phyloP scores from a whole-genome alignment of 352 stramenopile species.

The Pythium dissimile region DNA sequence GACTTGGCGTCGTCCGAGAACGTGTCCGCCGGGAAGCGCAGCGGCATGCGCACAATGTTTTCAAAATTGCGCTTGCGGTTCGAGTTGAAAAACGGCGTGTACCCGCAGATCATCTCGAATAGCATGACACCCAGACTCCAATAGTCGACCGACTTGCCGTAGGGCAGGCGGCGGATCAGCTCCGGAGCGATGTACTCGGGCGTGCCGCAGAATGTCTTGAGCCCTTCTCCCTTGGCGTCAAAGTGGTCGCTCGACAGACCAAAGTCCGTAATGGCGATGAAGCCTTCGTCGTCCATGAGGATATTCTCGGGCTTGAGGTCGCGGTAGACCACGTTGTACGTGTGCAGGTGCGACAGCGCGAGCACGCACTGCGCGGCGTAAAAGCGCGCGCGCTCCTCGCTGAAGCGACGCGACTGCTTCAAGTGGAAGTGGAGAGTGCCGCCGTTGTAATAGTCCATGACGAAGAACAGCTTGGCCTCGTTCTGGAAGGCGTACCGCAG shows the following conservation, averaged over 20 bases:
- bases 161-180: conserved; percentile 66
- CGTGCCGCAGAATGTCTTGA: conserved; percentile 82
- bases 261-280: conserved; percentile 88
- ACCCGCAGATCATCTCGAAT: conserved; percentile 81
- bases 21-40: conserved; percentile 58
- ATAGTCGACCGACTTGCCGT: conserved; percentile 84
- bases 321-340: conserved; percentile 85
- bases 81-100: conserved; percentile 74
- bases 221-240: conserved; percentile 63
- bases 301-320: conserved; percentile 92
- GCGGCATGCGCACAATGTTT: conserved; percentile 77
- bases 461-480: conserved; percentile 81
- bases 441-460: conserved; percentile 89
- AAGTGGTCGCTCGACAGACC: conserved; percentile 79
- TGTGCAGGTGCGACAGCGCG: conserved; percentile 79
- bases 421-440: conserved; percentile 84
- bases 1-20: conserved; percentile 78
- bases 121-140: conserved; percentile 86
- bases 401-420: conserved; percentile 63
- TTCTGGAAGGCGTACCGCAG: conserved; percentile 87
- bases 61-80: conserved; percentile 86
- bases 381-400: conserved; percentile 59
- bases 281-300: conserved; percentile 78
- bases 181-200: conserved; percentile 85
- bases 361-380: conserved; percentile 84